These are phyloP conservation scores for Cetraspora pellucida DNA, from an alignment of 192 early-diverging fungal genomes.

Conservation along the genomic window DNA sequence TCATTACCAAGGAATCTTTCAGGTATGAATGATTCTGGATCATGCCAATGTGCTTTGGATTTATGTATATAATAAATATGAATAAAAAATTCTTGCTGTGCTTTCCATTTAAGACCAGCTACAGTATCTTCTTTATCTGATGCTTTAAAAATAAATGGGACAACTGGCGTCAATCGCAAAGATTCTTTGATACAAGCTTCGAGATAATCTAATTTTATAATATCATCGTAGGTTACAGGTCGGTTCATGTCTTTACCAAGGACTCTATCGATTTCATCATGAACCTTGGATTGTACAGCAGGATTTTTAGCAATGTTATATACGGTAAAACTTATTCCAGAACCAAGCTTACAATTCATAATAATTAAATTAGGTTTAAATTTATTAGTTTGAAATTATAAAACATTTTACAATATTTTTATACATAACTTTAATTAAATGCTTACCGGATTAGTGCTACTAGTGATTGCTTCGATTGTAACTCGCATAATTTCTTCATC, in stretches of 20 bases:
- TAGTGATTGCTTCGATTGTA: background rate
- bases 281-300: background rate
- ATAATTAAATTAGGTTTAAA: too few species aligned
- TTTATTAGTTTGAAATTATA: too few species aligned
- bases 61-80: background rate
- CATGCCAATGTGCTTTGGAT: background rate
- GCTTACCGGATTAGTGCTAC: background rate
- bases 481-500: background rate
- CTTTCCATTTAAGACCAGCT: background rate
- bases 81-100: background rate
- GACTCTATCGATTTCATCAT: background rate
- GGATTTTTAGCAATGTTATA: background rate
- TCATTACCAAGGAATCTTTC: background rate
- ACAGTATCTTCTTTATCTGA: background rate
- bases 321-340: background rate
- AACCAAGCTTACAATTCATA: too few species aligned
- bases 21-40: background rate
- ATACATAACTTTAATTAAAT: background rate
- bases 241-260: background rate
- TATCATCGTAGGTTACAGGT: background rate
- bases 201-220: background rate
- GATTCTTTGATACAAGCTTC: background rate
- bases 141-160: background rate
- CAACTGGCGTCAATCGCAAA: background rate
- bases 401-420: too few species aligned